A percentile compares a stretch with the other conserved stretches of the same genome.
phyloP scores from a whole-genome alignment of 768 basidiomycete genomes.

The Suillus luteus region DNA sequence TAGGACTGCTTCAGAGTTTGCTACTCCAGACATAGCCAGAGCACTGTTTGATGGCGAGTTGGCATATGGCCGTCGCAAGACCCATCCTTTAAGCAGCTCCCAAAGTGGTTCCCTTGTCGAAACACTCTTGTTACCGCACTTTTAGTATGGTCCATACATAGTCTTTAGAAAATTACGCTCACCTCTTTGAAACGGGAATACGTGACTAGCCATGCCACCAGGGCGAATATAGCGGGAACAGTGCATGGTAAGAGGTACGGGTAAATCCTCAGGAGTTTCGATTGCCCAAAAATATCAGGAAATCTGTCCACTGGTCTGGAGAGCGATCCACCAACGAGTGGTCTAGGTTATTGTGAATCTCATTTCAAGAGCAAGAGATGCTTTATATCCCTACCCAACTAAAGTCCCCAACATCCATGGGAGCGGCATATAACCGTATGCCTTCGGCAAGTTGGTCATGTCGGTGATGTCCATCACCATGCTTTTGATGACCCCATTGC shows the following conservation, averaged over 20 bases:
- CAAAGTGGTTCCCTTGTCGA: background rate
- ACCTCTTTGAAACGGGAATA: conserved; percentile 55
- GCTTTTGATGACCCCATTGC: conserved; percentile 44
- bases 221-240: conserved; percentile 56
- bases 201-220: conserved; percentile 48
- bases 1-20: conserved; percentile 14
- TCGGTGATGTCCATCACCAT: conserved; percentile 41
- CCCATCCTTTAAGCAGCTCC: background rate
- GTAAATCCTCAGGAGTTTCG: conserved; percentile 55
- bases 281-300: conserved; percentile 53
- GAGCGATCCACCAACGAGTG: conserved; percentile 63
- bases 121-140: conserved; percentile 34
- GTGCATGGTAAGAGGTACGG: conserved; percentile 71
- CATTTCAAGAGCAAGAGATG: background rate
- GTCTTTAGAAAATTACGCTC: background rate
- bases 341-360: conserved; percentile 38
- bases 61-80: conserved; percentile 11
- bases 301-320: conserved; percentile 63
- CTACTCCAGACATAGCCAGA: background rate
- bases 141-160: background rate
- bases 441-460: conserved; percentile 22
- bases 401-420: conserved; percentile 41
- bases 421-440: conserved; percentile 59
- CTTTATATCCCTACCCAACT: conserved; percentile 34
- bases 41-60: background rate